Evolutionary conservation across 805 yeast genomes (phyloP).

Genomic region (Ogataea saltuana): DNA sequence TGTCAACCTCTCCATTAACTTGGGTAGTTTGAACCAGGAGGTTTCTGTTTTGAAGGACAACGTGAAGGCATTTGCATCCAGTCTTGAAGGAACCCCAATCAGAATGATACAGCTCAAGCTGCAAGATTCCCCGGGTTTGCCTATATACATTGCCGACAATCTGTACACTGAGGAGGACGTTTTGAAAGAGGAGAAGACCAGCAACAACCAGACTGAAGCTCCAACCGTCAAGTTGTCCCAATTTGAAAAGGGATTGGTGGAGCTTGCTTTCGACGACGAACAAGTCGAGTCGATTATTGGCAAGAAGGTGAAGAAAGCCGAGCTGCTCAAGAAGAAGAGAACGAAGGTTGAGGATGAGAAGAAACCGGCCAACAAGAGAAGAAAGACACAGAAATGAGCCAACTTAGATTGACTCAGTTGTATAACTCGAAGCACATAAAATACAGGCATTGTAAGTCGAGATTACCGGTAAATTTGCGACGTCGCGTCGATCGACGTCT

Average conservation of each 20-base stretch:
- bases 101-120: constrained; percentile 69
- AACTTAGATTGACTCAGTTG: background rate
- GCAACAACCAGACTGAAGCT: constrained; percentile 26
- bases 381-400: constrained; percentile 11
- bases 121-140: constrained; percentile 75
- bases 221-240: constrained; percentile 49
- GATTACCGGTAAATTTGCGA: too few species aligned
- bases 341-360: constrained; percentile 10
- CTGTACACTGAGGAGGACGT: constrained; percentile 53
- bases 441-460: too few species aligned
- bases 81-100: constrained; percentile 45
- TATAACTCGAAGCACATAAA: too few species aligned
- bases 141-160: constrained; percentile 70
- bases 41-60: constrained; percentile 59
- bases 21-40: constrained; percentile 57
- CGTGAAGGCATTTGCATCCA: constrained; percentile 51
- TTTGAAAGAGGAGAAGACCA: constrained; percentile 34
- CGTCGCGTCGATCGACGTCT: constrained; percentile 5
- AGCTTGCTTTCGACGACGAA: constrained; percentile 74
- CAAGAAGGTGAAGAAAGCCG: constrained; percentile 48
- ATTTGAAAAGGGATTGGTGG: constrained; percentile 78
- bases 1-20: constrained; percentile 59
- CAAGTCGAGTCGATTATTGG: constrained; percentile 64
- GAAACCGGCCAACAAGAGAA: constrained; percentile 10
- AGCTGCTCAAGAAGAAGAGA: constrained; percentile 19